Percentiles rank a stretch among this genome's conserved stretches.
Evolutionary conservation across 1,284 basidiomycete genomes (phyloP).

Genomic region (Entoloma clypeatum): DNA sequence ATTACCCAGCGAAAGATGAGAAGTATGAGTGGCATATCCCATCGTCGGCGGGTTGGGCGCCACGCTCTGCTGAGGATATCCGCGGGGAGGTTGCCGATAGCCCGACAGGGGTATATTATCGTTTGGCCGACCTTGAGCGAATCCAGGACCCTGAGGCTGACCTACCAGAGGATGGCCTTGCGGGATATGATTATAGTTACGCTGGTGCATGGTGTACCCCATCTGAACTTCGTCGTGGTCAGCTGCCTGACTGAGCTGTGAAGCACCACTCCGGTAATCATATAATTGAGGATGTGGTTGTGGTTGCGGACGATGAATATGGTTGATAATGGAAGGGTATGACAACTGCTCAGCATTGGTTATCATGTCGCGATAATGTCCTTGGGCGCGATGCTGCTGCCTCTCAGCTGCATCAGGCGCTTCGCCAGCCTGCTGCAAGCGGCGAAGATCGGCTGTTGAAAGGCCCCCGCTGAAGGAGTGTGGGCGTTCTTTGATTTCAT

Average conservation of each 20-base stretch:
- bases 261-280: constrained; percentile 38
- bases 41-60: constrained; percentile 51
- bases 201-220: constrained; percentile 56
- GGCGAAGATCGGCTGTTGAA: constrained; percentile 65
- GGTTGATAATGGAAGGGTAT: constrained; percentile 62
- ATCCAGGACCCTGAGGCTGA: constrained; percentile 36
- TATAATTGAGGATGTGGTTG: constrained; percentile 42
- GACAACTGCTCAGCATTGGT: constrained; percentile 52
- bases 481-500: constrained; percentile 67
- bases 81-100: constrained; percentile 56
- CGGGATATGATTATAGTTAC: constrained; percentile 45
- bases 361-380: constrained; percentile 42
- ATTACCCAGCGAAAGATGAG: constrained; percentile 63
- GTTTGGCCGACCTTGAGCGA: constrained; percentile 46
- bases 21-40: constrained; percentile 53
- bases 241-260: constrained; percentile 27
- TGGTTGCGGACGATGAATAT: constrained; percentile 43
- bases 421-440: constrained; percentile 65
- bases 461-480: constrained; percentile 77
- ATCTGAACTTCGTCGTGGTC: constrained; percentile 52
- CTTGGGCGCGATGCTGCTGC: constrained; percentile 43
- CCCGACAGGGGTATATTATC: constrained; percentile 42
- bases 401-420: constrained; percentile 33
- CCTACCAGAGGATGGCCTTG: constrained; percentile 30
- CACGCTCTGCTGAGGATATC: constrained; percentile 53